phyloP scores from a whole-genome alignment of 208 protist species.

The Trypanosoma melophagium region DNA sequence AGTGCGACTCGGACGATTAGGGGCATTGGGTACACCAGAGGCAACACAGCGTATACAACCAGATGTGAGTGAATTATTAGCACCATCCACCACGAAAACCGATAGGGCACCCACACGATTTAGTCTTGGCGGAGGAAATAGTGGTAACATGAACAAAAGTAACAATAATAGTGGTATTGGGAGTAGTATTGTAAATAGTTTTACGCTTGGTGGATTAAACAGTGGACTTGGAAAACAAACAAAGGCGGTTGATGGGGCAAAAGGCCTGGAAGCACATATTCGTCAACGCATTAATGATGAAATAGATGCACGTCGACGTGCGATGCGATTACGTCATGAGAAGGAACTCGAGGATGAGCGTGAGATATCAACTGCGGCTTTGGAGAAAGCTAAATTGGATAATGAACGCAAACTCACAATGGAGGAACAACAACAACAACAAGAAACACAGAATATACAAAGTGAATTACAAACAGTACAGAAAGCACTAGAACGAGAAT shows the following conservation, averaged over 20 bases:
- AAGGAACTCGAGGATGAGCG: slow-evolving; percentile 29
- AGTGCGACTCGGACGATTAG: slow-evolving; percentile 10
- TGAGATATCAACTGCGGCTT: slow-evolving; percentile 11
- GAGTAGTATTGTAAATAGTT: not conserved
- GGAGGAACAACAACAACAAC: slow-evolving; percentile 23
- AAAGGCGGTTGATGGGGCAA: slow-evolving; percentile 29
- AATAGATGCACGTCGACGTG: slow-evolving; percentile 40
- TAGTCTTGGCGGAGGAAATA: not conserved
- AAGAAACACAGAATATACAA: slow-evolving; percentile 18
- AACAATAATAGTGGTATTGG: not conserved
- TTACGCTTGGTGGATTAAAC: not conserved
- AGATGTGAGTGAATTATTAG: slow-evolving; percentile 19
- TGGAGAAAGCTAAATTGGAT: slow-evolving; percentile 26
- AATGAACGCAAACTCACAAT: slow-evolving; percentile 29
- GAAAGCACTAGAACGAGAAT: slow-evolving; percentile 8
- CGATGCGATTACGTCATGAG: slow-evolving; percentile 41
- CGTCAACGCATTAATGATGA: slow-evolving; percentile 57
- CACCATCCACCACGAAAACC: not conserved
- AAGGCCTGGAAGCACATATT: slow-evolving; percentile 57
- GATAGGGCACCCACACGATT: not conserved
- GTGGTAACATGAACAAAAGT: not conserved
- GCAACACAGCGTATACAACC: slow-evolving; percentile 12
- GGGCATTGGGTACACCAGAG: slow-evolving; percentile 23
- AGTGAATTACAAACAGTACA: slow-evolving; percentile 15
- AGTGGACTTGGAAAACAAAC: slow-evolving; percentile 1